Evolutionary conservation across 345 rosid genomes (phyloP), one percentile per base, ranked within the genome.

Genomic region (Rhodomyrtus tomentosa): DNA sequence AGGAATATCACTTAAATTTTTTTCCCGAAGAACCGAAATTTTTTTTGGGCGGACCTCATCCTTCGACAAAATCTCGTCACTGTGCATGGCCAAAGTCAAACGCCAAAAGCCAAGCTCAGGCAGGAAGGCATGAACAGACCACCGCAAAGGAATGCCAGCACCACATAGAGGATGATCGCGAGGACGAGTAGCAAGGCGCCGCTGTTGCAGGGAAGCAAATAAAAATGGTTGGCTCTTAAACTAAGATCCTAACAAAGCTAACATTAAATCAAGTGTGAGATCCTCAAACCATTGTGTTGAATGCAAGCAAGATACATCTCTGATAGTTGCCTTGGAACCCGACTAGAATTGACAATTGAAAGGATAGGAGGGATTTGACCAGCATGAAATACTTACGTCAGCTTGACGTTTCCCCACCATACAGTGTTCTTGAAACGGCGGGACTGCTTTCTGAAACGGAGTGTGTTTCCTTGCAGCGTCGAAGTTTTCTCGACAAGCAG

Each of bases 341-440:
- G 13, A 36, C 76, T 36, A 36, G 10, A 68, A 68, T 68, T 45
- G 45, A 68, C 74, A 62, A 62, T 18, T 36, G 1, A 68, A 68
- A 68, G 24, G 76, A 68, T 12, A 36, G 76, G 45, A 32, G 76
- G 24, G 45, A 68, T 36, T 36, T 18, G 25, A 18, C 36, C 7
- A 0, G 18, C 13, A 68, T 36, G 1, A 52, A 52, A 80, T 29
- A 88, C 93, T 83, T 86, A 91, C 94, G 80, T 84, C 53, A 90
- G 89, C 89, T 91, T 90, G 55, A 86, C 83, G n/a, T 91, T 88
- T 83, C 86, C 87, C 93, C 92, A 90, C 92, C 91, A 91, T 48
- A 89, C 29, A 5, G 88, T 83, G 50, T 79, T 92, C 68, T 90
- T 86, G 83, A 81, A 87, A 38, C 87, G 90, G 1, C 88, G 90